A percentile compares a stretch with the other conserved stretches of the same genome.
Conservation (phyloP, 2,329 filamentous ascomycete genomes). For the Diaporthe longicolla region DNA sequence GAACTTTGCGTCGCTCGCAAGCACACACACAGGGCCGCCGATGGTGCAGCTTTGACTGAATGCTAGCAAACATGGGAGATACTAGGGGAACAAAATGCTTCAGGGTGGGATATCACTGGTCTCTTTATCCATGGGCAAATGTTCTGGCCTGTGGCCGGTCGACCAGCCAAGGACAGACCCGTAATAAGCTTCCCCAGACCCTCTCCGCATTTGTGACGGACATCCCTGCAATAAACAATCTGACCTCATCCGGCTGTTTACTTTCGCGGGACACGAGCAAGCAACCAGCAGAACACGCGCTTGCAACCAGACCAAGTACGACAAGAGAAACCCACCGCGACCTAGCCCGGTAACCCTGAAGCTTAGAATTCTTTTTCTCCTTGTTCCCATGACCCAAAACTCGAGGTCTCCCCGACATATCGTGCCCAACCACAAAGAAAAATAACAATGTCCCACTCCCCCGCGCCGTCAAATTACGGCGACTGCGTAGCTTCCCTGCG, state of each 20-base stretch:
- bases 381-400: no score
- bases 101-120: neutral
- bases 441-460: slow-evolving; percentile 36
- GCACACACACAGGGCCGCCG: no score
- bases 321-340: neutral
- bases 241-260: slow-evolving; percentile 26
- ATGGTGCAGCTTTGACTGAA: no score
- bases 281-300: slow-evolving; percentile 15
- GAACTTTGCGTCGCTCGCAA: no score
- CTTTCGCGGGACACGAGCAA: neutral
- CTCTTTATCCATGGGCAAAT: neutral
- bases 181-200: slow-evolving; percentile 33
- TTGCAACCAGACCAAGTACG: neutral
- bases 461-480: slow-evolving; percentile 57
- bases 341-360: no score
- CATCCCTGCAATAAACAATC: slow-evolving; percentile 25
- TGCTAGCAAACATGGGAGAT: no score
- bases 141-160: slow-evolving; percentile 11
- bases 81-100: neutral
- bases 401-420: no score
- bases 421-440: neutral
- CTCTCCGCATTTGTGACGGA: neutral
- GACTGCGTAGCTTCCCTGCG: slow-evolving; percentile 74
- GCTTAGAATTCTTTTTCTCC: no score
- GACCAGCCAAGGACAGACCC: slow-evolving; percentile 14